These are phyloP conservation scores for Suillus occidentalis DNA, from an alignment of 768 basidiomycete genomes.

Conservation along the genomic window DNA sequence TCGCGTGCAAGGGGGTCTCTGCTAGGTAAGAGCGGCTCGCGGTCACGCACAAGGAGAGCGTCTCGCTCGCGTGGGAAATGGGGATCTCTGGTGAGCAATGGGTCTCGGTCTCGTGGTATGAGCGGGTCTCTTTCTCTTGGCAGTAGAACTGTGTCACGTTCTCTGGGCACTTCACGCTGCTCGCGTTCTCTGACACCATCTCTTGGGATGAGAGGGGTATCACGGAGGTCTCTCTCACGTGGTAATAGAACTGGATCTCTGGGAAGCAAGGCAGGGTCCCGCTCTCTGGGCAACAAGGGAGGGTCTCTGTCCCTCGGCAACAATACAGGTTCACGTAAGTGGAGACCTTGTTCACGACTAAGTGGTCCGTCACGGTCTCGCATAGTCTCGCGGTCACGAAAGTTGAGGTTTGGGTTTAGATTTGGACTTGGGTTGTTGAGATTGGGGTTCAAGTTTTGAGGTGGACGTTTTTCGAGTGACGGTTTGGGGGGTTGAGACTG, in stretches of 20 bases:
- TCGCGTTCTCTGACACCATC: constrained; percentile 2
- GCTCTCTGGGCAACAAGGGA: neutral
- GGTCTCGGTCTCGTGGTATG: neutral
- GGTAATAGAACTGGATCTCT: neutral
- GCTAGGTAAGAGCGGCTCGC: neutral
- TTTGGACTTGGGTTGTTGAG: constrained; percentile 4
- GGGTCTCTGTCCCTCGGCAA: neutral
- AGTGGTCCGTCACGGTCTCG: constrained; percentile 1
- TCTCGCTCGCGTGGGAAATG: constrained; percentile 4
- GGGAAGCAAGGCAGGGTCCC: neutral
- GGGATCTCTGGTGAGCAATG: neutral
- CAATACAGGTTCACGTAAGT: neutral
- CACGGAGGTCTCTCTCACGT: constrained; percentile 3
- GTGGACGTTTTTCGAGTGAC: constrained; percentile 29
- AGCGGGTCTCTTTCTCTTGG: constrained; percentile 4
- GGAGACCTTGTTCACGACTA: neutral
- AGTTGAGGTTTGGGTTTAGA: constrained; percentile 5
- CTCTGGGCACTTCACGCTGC: neutral
- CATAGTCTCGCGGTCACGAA: constrained; percentile 6
- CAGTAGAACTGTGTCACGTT: neutral
- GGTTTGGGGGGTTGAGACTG: constrained; percentile 17
- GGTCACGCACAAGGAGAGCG: neutral
- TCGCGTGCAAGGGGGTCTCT: neutral
- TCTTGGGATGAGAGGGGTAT: neutral
- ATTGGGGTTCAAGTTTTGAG: constrained; percentile 9